Base-by-base conservation (phyloP, 331 rosid genomes). In the Arachis monticola region DNA sequence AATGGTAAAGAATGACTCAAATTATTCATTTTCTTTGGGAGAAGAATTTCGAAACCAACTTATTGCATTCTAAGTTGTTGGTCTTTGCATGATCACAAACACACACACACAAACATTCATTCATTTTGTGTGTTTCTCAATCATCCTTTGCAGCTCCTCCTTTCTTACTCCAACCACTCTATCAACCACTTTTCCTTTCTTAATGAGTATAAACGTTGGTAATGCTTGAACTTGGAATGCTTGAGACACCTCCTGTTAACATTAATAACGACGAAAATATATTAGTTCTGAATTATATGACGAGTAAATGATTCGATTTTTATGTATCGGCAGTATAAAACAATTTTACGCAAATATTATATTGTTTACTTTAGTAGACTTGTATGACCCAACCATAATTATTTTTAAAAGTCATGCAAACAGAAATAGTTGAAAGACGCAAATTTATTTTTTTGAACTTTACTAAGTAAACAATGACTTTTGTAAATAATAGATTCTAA, bases 131-230 rank as follows among this genome's bases (percentile, higher is more conserved):
- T 78, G 70, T 51, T 82, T 74, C 31, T 78, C 80, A 47, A 78
- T 82, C 56, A 58, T 83, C 70, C 70, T 76, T 52, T 81, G 78
- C 32, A 92, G 92, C 41, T 88, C 94, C 10, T 90, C 94, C 72
- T 82, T 90, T 67, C 76, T 88, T 17, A 82, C 91, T 30, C 94
- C 97, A 2, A 74, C 86, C 67, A 84, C 87, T 79, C 22, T 92
- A 12, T 88, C 94, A 11, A 67, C 40, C 10, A 80, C 84, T 40
- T 76, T 79, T 10, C 96, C 96, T 44, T 78, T 85, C 88, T 87
- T 88, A 0, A 87, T 7, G 27, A 92, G 83, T 65, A 90, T 1
- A 85, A 90, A 87, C 27, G 96, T 78, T 59, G 97, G 96, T 87
- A 92, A 68, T 78, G 88, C 82, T 38, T 83, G 77, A 71, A 90